Evolutionary conservation across 1,284 basidiomycete genomes (phyloP).

Genomic region (Pseudozyma thailandica): DNA sequence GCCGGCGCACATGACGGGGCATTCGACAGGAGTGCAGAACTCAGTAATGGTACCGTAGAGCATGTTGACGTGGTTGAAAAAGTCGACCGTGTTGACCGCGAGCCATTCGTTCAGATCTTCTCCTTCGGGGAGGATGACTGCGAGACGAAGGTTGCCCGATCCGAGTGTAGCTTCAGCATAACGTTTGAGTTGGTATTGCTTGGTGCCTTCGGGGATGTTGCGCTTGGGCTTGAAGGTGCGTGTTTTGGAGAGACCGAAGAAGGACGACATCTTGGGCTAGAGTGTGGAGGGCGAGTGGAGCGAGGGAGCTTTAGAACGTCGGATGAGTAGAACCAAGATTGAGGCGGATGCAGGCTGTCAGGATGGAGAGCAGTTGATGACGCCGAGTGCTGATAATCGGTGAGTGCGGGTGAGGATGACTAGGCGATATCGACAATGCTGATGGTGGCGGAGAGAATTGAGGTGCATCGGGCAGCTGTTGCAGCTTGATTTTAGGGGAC

Average conservation of each 20-base stretch:
- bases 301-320: neutral
- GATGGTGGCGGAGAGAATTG: neutral
- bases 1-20: slow-evolving; percentile 98
- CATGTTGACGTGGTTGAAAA: slow-evolving; percentile 68
- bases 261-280: slow-evolving; percentile 53
- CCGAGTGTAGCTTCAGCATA: slow-evolving; percentile 97
- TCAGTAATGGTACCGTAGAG: slow-evolving; percentile 67
- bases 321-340: neutral
- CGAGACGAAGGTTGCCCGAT: slow-evolving; percentile 64
- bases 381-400: no score
- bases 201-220: slow-evolving; percentile 93
- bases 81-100: slow-evolving; percentile 68
- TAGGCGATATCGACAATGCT: neutral
- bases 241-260: slow-evolving; percentile 73
- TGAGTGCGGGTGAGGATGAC: neutral
- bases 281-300: neutral
- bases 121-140: slow-evolving; percentile 65
- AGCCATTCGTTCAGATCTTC: slow-evolving; percentile 67
- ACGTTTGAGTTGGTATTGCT: slow-evolving; percentile 94
- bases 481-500: no score
- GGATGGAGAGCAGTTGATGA: neutral
- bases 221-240: slow-evolving; percentile 96
- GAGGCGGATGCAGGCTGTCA: neutral
- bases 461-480: neutral
- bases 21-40: slow-evolving; percentile 71